These are phyloP conservation scores for Triangularia setosa DNA, from an alignment of 2,329 filamentous ascomycete genomes.

Conservation along the genomic window DNA sequence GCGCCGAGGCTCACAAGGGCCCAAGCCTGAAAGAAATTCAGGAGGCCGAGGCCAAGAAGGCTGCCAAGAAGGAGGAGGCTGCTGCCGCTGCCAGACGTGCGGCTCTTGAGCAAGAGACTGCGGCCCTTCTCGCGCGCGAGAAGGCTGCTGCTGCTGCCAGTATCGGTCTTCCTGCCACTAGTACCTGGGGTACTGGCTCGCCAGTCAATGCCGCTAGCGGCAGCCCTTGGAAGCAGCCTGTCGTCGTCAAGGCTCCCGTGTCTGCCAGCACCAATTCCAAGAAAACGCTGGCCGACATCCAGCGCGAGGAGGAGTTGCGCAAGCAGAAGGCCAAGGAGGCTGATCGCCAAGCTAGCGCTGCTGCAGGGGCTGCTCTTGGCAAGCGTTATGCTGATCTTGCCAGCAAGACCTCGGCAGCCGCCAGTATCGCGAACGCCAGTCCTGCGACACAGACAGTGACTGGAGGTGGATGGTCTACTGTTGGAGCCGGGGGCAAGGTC, in stretches of 20 bases:
- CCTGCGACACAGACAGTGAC: conserved; percentile 32
- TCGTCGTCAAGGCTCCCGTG: conserved; percentile 41
- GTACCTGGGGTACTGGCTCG: conserved; percentile 82
- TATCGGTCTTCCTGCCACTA: conserved; percentile 72
- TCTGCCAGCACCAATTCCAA: conserved; percentile 47
- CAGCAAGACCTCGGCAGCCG: conserved; percentile 57
- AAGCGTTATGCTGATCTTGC: conserved; percentile 96
- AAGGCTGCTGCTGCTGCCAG: conserved; percentile 60
- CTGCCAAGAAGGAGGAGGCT: conserved; percentile 80
- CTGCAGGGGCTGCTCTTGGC: conserved; percentile 50
- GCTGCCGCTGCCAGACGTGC: conserved; percentile 74
- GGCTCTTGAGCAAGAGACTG: conserved; percentile 73
- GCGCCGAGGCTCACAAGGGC: conserved; percentile 67
- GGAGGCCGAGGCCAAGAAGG: conserved; percentile 88
- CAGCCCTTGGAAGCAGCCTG: conserved; percentile 66
- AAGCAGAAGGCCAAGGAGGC: conserved; percentile 68
- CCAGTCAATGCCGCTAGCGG: conserved; percentile 55
- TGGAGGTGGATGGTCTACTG: conserved; percentile 80
- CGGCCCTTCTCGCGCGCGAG: conserved; percentile 56
- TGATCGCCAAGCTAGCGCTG: conserved; percentile 44
- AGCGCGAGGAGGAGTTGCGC: conserved; percentile 87
- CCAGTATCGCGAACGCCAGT: conserved; percentile 38
- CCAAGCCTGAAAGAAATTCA: conserved; percentile 96
- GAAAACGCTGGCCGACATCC: conserved; percentile 93
- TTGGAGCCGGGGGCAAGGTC: conserved; percentile 88